These are phyloP conservation scores for Globisporangium irregulare DNA, from an alignment of 352 stramenopile genomes.

Conservation along the genomic window DNA sequence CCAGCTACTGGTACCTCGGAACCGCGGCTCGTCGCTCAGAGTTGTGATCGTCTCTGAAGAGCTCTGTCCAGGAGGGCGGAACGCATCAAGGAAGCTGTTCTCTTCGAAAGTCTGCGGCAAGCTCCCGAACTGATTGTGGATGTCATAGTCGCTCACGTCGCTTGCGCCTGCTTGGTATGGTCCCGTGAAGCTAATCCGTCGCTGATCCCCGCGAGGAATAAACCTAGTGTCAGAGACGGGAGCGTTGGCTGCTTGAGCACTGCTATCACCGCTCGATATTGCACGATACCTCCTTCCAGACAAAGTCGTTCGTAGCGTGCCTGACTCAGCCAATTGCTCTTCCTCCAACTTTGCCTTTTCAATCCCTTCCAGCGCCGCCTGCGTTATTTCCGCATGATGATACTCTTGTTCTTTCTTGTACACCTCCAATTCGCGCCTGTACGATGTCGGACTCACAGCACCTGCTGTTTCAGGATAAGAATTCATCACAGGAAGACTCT, in stretches of 20 bases:
- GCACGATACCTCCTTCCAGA: constrained; percentile 1
- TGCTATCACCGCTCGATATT: constrained; percentile 5
- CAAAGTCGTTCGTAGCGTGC: background rate
- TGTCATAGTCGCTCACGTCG: constrained; percentile 19
- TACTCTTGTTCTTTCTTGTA: constrained; percentile 15
- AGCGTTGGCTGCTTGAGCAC: background rate
- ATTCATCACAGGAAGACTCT: background rate
- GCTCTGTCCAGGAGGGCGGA: constrained; percentile 14
- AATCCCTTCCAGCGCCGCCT: constrained; percentile 14
- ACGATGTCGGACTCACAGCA: constrained; percentile 10
- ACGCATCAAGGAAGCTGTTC: constrained; percentile 8
- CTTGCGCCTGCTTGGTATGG: constrained; percentile 15
- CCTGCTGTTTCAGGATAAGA: background rate
- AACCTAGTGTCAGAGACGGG: constrained; percentile 6
- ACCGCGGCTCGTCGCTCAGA: constrained; percentile 10
- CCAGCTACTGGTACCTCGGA: constrained; percentile 1
- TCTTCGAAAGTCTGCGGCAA: constrained; percentile 18
- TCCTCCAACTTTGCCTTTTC: constrained; percentile 12
- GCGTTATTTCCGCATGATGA: constrained; percentile 11
- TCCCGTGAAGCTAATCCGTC: constrained; percentile 13
- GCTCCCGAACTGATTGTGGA: constrained; percentile 12
- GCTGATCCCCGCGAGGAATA: constrained; percentile 3
- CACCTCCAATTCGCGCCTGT: constrained; percentile 13
- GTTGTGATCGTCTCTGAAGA: constrained; percentile 17
- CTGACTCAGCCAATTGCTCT: background rate